Percentiles rank a stretch among this genome's conserved stretches.
Conservation (phyloP, 768 basidiomycete genomes). For the Cystobasidiopsis lactophilus region DNA sequence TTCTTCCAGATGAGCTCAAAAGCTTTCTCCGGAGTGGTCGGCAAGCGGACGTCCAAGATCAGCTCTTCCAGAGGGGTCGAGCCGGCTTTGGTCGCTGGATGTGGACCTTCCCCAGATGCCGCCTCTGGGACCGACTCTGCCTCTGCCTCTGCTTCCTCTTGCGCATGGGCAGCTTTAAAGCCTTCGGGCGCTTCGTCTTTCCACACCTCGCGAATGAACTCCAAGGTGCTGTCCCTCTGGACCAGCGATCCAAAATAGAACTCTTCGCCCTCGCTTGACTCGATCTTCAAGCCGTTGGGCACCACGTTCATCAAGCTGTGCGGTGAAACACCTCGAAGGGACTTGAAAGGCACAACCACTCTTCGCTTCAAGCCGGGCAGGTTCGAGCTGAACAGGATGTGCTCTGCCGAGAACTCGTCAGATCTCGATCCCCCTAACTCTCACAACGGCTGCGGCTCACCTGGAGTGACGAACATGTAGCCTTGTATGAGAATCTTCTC, state of each 20-base stretch:
- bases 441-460: not conserved
- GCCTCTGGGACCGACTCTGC: not conserved
- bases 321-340: constrained; percentile 4
- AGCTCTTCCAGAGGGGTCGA: constrained; percentile 2
- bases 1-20: constrained; percentile 8
- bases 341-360: constrained; percentile 1
- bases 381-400: constrained; percentile 5
- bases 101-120: not conserved
- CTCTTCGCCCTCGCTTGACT: not conserved
- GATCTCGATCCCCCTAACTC: not conserved
- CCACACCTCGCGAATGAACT: constrained; percentile 10
- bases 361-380: constrained; percentile 5
- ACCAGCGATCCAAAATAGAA: not conserved
- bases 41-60: constrained; percentile 7
- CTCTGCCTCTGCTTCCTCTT: not conserved
- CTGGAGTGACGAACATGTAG: not conserved
- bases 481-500: constrained; percentile 3
- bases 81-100: not conserved
- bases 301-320: constrained; percentile 1
- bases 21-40: constrained; percentile 8
- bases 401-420: constrained; percentile 2
- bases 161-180: not conserved
- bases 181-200: not conserved
- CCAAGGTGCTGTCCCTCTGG: constrained; percentile 2
- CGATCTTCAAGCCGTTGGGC: constrained; percentile 7